Percentiles rank a stretch among this genome's conserved stretches.
phyloP scores from a whole-genome alignment of 2,329 filamentous ascomycete species.

The Ceratocystis alfenasii region DNA sequence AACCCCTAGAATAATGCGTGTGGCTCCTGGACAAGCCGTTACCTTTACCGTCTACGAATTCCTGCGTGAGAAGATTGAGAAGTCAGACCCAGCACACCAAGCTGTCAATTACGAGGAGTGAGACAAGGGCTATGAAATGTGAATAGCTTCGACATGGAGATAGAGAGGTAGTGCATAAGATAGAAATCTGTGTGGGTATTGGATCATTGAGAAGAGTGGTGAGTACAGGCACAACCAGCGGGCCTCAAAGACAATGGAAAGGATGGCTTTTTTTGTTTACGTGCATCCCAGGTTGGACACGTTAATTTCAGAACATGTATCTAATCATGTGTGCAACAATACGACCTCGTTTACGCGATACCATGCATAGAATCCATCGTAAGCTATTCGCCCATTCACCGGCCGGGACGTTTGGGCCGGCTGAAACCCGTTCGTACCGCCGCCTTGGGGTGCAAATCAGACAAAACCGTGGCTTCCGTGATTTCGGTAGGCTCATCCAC shows the following conservation, averaged over 20 bases:
- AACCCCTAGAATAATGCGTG: slow-evolving; percentile 91
- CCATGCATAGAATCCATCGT: slow-evolving; percentile 8
- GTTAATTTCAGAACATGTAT: background rate
- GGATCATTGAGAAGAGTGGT: background rate
- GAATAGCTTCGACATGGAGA: background rate
- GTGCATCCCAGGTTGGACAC: background rate
- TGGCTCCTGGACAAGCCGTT: slow-evolving; percentile 83
- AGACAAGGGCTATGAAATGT: background rate
- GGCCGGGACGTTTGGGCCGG: slow-evolving; percentile 67
- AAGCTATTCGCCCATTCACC: slow-evolving; percentile 31
- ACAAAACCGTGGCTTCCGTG: slow-evolving; percentile 50
- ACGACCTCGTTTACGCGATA: background rate
- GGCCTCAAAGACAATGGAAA: background rate
- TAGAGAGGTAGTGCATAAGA: background rate
- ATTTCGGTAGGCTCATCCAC: slow-evolving; percentile 58
- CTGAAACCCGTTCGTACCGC: slow-evolving; percentile 58
- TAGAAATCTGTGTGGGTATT: background rate
- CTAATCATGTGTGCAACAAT: no score
- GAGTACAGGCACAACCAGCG: background rate
- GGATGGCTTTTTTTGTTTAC: background rate
- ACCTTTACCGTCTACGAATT: slow-evolving; percentile 69
- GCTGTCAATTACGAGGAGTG: slow-evolving; percentile 18
- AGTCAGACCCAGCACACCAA: slow-evolving; percentile 24
- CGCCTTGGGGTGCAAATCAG: slow-evolving; percentile 56
- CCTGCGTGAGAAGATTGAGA: slow-evolving; percentile 60